phyloP scores from a whole-genome alignment of 2,329 filamentous ascomycete species.

The Fusarium sp. region DNA sequence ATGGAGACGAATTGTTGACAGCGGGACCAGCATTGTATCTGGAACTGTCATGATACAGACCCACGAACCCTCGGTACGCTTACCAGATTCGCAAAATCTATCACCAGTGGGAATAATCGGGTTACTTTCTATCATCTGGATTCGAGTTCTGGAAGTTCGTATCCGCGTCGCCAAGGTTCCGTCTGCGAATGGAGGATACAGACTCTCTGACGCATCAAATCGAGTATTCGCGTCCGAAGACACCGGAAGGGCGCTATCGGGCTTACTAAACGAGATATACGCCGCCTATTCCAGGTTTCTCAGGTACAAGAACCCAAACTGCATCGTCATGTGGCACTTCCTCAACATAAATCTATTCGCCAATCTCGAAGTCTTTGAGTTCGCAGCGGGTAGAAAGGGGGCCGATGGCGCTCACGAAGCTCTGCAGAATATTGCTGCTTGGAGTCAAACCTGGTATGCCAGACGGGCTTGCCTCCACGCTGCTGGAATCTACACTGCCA shows the following conservation, averaged over 20 bases:
- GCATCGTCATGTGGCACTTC: conserved; percentile 17
- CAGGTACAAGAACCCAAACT: conserved; percentile 12
- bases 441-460: conserved; percentile 5
- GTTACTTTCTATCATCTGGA: conserved; percentile 7
- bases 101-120: conserved; percentile 8
- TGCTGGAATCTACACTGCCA: neutral
- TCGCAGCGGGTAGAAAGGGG: neutral
- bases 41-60: neutral
- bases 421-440: neutral
- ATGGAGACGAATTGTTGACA: neutral
- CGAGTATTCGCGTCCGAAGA: neutral
- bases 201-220: neutral
- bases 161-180: neutral
- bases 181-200: neutral
- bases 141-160: conserved; percentile 5
- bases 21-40: neutral
- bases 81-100: neutral
- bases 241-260: neutral
- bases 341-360: neutral
- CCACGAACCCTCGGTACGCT: neutral
- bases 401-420: neutral
- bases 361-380: conserved; percentile 10
- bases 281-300: neutral
- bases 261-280: neutral
- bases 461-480: conserved; percentile 17